Evolutionary conservation across 2,329 filamentous ascomycete species (phyloP), one percentile per base, ranked within the genome.

Genomic region (Microsporum canis): DNA sequence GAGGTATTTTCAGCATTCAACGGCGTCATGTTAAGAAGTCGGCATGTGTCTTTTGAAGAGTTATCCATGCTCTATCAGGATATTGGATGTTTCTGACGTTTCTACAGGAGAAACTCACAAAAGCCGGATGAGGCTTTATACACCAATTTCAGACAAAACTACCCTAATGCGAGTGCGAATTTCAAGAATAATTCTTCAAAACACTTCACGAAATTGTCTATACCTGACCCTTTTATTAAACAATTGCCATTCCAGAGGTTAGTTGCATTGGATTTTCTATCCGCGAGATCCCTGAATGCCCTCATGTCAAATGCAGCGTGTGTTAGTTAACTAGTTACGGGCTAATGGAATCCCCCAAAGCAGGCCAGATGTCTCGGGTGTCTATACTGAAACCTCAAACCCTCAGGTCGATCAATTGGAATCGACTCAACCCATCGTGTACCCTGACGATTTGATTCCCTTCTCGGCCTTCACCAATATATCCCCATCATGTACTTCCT

Each of bases 101-200:
- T 23, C 43, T 41, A 43, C 67, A 89, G 87, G 76, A 88, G 83
- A 70, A 90, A 84, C 73, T 86, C 88, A 61, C 88, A 91, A 74
- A 95, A 95, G 78, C 91, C 91, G 61, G 86, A 84, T 73, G 88
- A 91, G 71, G 89, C 91, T 69, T 81, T 96, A 70, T 85, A 94
- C 72, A 85, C 85, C 75, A 86, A 84, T 73, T 96, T 96, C 77
- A 88, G 88, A 73, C 84, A 89, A 69, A 86, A 84, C 67, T 96
- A 95, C 70, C 88, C 89, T 53, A 84, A 91, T 68, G 79, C 82
- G 59, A 78, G 80, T 31, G 38, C 33, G 31, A 57, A 61, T n/a
- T 39, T 58, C 23, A 45, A 36, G 6, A 45, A 43, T 6, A 23
- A 43, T 10, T 8, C 10, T 29, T 14, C 17, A n/a, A 57, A 41